Evolutionary conservation across 2,329 filamentous ascomycete genomes (phyloP).

Genomic region (Aureobasidium pullulans): DNA sequence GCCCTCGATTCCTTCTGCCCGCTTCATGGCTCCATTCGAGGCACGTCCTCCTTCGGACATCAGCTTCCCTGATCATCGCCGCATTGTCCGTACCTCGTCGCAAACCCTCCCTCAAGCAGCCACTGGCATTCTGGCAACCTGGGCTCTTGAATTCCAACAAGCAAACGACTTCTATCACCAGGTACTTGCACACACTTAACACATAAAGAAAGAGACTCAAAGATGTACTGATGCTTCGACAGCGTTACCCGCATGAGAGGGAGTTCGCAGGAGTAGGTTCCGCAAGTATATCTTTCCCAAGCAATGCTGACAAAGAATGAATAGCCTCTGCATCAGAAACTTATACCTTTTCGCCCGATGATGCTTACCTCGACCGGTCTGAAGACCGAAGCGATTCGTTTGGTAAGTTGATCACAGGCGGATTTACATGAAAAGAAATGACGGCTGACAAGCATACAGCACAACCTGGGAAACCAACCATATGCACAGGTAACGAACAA

Average conservation of each 20-base stretch:
- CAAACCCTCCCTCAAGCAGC: conserved; percentile 2
- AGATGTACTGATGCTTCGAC: background rate
- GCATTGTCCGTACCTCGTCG: background rate
- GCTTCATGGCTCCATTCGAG: background rate
- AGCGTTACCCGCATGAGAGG: background rate
- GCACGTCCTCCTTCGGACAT: background rate
- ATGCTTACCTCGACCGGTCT: background rate
- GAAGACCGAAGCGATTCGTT: background rate
- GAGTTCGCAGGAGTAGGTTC: background rate
- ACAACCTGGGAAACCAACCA: conserved; percentile 4
- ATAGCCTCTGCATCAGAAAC: background rate
- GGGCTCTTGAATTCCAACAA: background rate
- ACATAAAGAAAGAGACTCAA: background rate
- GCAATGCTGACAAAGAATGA: background rate
- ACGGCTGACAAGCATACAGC: background rate
- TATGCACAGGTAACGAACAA: background rate
- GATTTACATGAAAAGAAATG: background rate
- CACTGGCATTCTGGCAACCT: background rate
- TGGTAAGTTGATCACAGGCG: background rate
- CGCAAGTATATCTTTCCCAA: background rate
- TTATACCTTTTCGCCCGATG: background rate
- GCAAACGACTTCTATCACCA: background rate
- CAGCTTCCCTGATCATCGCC: background rate
- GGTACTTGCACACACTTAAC: background rate
- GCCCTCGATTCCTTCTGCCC: background rate